Percentiles rank a stretch among this genome's conserved stretches.
These are phyloP conservation scores for Blastosporella zonata DNA, from an alignment of 1,284 basidiomycete species.

Conservation along the genomic window DNA sequence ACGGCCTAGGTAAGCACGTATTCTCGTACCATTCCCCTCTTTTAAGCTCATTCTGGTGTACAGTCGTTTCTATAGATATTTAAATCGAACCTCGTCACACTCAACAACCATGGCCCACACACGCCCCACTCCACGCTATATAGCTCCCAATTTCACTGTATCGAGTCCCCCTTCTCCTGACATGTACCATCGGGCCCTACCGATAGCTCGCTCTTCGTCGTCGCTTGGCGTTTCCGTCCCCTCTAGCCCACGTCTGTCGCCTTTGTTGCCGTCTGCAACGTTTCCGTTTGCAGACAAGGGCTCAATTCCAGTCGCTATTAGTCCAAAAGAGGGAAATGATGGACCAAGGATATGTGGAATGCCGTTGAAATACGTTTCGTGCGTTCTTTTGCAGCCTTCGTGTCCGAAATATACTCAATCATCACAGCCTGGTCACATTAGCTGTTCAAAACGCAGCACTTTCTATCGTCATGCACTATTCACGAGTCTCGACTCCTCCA, in stretches of 20 bases:
- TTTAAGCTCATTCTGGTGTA: constrained; percentile 10
- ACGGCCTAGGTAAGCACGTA: constrained; percentile 7
- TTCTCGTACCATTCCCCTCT: constrained; percentile 5
- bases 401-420: constrained; percentile 7
- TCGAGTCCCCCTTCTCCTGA: constrained; percentile 21
- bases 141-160: constrained; percentile 4
- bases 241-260: constrained; percentile 35
- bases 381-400: constrained; percentile 26
- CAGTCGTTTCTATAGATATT: constrained; percentile 7
- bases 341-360: constrained; percentile 47
- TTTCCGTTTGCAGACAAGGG: constrained; percentile 30
- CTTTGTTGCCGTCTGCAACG: constrained; percentile 36
- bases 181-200: constrained; percentile 40
- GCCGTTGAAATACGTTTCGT: constrained; percentile 63
- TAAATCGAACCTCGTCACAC: constrained; percentile 7
- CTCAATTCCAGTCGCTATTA: constrained; percentile 16
- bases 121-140: constrained; percentile 14
- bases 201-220: constrained; percentile 34
- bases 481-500: constrained; percentile 78
- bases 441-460: constrained; percentile 96
- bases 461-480: constrained; percentile 96
- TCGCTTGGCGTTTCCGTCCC: constrained; percentile 24
- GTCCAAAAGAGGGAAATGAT: constrained; percentile 18
- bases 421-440: constrained; percentile 80
- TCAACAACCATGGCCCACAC: constrained; percentile 16